Evolutionary conservation across 106 monocot genomes (phyloP), one percentile per base, ranked within the genome.

Genomic region (Dactylorhiza incarnata): DNA sequence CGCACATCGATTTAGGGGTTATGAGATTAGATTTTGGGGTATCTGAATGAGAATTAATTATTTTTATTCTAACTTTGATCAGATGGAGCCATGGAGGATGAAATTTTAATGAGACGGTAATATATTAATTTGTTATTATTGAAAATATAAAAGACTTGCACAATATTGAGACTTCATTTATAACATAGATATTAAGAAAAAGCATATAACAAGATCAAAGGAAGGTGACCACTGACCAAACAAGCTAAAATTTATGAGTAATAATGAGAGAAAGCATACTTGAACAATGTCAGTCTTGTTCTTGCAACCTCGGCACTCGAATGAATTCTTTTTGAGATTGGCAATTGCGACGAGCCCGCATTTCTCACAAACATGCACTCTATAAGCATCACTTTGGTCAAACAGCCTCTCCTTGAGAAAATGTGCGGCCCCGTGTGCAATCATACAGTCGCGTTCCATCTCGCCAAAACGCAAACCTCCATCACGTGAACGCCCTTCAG

Each of bases 371-470:
- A 99, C 97, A 83, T 99, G 97, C 66, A 99, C 94, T 67, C 97
- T 87, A 65, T 94, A 99, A 45, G 94, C 97, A 82, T 99, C 97
- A 73, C 94, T 99, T 70, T 94, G 97, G 44, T 99, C 94, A 74
- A 99, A 99, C 44, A 99, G 72, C 49, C 89, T 89, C 79, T 99
- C 94, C 73, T 99, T 99, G 7, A 99, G 82, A 70, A 94, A 99
- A 48, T 91, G 91, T 22, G 97, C 94, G 20, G 97, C 97, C 7
- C 97, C 97, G 78, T 99, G 94, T 44, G 97, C 97, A 85, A 99
- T 99, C 97, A 99, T 99, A 75, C 97, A 99, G 80, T 99, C 97
- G 55, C 97, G 81, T 69, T 99, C 97, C 97, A 99, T 99, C 80
- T 94, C 94, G n/a, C 97, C 97, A 82, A 99, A 99, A 7, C 97